Evolutionary conservation across 1,284 basidiomycete genomes (phyloP), one percentile per base, ranked within the genome.

Genomic region (Pseudozyma sp.): DNA sequence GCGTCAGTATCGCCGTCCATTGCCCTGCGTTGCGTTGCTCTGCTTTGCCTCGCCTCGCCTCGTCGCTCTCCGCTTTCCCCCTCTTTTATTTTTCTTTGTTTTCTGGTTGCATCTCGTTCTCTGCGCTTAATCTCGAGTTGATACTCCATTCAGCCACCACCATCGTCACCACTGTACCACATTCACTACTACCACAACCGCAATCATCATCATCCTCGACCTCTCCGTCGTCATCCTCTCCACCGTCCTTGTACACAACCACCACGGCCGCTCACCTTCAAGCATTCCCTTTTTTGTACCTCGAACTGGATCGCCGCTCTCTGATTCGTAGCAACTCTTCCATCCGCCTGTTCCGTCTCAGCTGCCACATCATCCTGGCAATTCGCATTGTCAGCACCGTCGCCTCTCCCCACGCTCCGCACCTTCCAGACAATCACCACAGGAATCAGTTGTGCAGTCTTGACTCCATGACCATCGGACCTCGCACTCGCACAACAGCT

Each of bases 401-500:
- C 16, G 45, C 7, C 31, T 31, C 39, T 39, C 34, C 33, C 33
- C 42, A 54, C 7, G 13, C 5, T 43, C 31, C n/a, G 7, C 42
- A 29, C 17, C 35, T 14, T n/a, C 0, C 37, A 33, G 5, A 45
- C 19, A 24, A 31, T 7, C 9, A 30, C 9, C 5, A 16, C 11
- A 30, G 16, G 16, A 9, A 48, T 1, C 16, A 13, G 50, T 44
- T 37, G 11, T 19, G 7, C 42, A 31, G 45, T 34, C 24, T 19
- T 53, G 54, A 35, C 40, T 47, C 44, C 39, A 61, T 54, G 54
- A 54, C 40, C 17, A 45, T 30, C 48, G 50, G 50, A 34, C 45
- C 53, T 11, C 50, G n/a, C 34, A 6, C 37, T 49, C 45, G n/a
- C 39, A 17, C 40, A 42, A 42, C 40, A n/a, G 30, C 43, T 44